Conservation (phyloP, 331 rosid genomes). For the Acacia pycnantha region DNA sequence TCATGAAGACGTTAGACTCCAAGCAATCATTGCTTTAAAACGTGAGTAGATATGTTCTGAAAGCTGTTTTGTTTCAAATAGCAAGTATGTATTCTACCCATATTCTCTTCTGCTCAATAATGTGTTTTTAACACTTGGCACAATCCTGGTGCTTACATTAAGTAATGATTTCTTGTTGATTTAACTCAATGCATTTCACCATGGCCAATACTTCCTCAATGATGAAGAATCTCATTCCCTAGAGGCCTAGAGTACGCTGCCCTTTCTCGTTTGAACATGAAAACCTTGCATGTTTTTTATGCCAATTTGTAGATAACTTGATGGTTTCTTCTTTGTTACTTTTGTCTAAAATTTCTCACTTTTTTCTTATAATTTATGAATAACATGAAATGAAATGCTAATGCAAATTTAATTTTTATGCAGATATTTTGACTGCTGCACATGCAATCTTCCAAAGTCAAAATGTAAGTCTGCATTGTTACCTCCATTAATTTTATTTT, state of each 20-base stretch:
- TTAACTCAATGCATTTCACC: conserved; percentile 11
- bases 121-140: conserved; percentile 9
- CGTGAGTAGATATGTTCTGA: conserved; percentile 53
- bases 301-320: neutral
- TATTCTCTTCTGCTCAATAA: neutral
- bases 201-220: conserved; percentile 19
- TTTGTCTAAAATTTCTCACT: conserved; percentile 1
- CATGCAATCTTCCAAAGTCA: conserved; percentile 74
- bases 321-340: neutral
- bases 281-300: neutral
- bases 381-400: conserved; percentile 24
- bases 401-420: conserved; percentile 40
- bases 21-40: conserved; percentile 83
- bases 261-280: conserved; percentile 20
- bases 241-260: neutral
- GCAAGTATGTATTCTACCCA: conserved; percentile 4
- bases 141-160: conserved; percentile 1
- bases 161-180: conserved; percentile 18
- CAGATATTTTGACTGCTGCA: conserved; percentile 83
- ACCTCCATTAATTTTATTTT: conserved; percentile 19
- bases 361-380: conserved; percentile 12
- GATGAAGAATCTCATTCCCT: neutral
- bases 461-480: conserved; percentile 52
- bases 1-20: conserved; percentile 99
- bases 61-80: conserved; percentile 19